Evolutionary conservation across 139 green algal genomes (phyloP), one percentile per base, ranked within the genome.

Genomic region (Asterochloris erici): DNA sequence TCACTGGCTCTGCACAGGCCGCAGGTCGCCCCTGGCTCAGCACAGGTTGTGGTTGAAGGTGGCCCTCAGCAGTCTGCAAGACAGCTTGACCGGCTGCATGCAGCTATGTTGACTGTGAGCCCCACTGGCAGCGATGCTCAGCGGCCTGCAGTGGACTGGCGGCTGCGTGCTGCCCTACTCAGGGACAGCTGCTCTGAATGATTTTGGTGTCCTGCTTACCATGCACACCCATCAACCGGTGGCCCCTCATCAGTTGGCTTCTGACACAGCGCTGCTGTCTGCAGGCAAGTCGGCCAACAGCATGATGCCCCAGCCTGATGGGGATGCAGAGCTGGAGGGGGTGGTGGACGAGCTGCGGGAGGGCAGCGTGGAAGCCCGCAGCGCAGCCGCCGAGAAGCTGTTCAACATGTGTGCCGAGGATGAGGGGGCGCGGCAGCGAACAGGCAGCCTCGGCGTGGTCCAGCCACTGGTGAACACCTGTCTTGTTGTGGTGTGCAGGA

Each of bases 331-430:
- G 61, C 17, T 80, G 11, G 76, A 80, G 26, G 14, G 60, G 13
- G 24, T 80, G n/a, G 76, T 80, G 61, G 76, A 27, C 12, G 60
- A 80, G 76, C 60, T 80, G 60, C 47, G 60, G 17, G 54, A 80
- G n/a, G 77, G 77, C n/a, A 81, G 29, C 16, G 14, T 28, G 27
- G 77, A 81, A 62, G 63, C 73, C 14, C 77, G 77, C 12, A 38
- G 63, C 63, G 28, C 38, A 28, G 77, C 77, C 14, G 77, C 77
- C 21, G 77, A 81, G 77, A 73, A 73, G 63, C 77, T 81, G 63
- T 81, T 81, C 63, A 81, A 81, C 62, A 73, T 62, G 66, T 63
- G 61, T 21, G 77, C 77, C 61, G 77, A 81, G 27, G 77, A 81
- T 28, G 77, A 81, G 28, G 9, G 14, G 10, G 63, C 63, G 14